phyloP scores from a whole-genome alignment of 1,284 basidiomycete species.

The Ustilago trichophora region DNA sequence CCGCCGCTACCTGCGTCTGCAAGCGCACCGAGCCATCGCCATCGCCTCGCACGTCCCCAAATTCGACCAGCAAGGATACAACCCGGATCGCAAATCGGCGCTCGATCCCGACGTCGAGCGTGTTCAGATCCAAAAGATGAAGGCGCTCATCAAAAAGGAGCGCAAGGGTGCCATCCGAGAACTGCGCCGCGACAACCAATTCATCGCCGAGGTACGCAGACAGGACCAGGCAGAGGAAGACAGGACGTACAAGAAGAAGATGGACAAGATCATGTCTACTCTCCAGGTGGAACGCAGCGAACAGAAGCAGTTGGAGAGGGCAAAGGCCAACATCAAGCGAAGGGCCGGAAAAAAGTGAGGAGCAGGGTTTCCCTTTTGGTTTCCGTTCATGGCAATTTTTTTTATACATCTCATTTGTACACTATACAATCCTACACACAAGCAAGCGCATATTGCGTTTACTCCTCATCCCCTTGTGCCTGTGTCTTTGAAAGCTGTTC shows the following conservation, averaged over 20 bases:
- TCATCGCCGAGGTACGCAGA: constrained; percentile 79
- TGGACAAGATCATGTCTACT: constrained; percentile 77
- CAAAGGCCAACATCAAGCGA: constrained; percentile 70
- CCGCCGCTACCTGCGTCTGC: constrained; percentile 82
- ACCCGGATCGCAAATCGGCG: constrained; percentile 77
- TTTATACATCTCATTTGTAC: no score
- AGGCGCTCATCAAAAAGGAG: constrained; percentile 91
- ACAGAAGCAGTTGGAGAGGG: constrained; percentile 82
- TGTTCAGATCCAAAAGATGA: constrained; percentile 85
- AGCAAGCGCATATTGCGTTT: not conserved
- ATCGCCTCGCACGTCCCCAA: constrained; percentile 92
- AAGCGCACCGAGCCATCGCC: constrained; percentile 95
- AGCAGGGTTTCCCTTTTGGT: not conserved
- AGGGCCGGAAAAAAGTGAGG: constrained; percentile 46
- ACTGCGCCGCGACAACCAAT: constrained; percentile 90
- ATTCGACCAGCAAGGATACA: constrained; percentile 81
- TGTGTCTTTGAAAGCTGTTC: no score
- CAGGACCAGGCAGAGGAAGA: constrained; percentile 85
- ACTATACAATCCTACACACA: not conserved
- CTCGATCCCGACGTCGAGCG: constrained; percentile 94
- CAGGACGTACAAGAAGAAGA: constrained; percentile 70
- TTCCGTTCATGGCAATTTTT: no score
- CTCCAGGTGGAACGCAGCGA: constrained; percentile 92
- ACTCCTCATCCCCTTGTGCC: no score
- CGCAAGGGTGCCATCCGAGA: constrained; percentile 96